These are phyloP conservation scores for Dovyalis caffra DNA, from an alignment of 345 rosid genomes.

Conservation along the genomic window DNA sequence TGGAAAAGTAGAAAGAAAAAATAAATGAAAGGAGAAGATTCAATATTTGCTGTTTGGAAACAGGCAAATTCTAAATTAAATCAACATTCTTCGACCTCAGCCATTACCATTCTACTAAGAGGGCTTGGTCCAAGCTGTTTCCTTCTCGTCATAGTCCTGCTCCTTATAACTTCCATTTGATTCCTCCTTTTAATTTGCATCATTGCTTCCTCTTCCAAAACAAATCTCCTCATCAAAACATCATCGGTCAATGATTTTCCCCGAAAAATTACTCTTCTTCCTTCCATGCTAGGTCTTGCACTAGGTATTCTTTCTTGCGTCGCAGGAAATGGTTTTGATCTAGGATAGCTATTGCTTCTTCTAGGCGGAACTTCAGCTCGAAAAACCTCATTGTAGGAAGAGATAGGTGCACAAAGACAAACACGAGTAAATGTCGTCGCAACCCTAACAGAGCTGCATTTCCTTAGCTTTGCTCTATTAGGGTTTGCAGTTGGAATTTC, in stretches of 20 bases:
- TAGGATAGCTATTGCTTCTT: constrained; percentile 84
- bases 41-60: constrained; percentile 9
- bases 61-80: not conserved
- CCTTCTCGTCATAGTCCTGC: constrained; percentile 54
- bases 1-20: not conserved
- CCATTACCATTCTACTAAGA: constrained; percentile 73
- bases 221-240: constrained; percentile 88
- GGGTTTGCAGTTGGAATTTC: constrained; percentile 19
- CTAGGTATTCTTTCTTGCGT: constrained; percentile 24
- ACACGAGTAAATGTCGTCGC: constrained; percentile 83
- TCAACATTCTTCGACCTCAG: constrained; percentile 31
- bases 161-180: constrained; percentile 81
- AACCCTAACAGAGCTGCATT: constrained; percentile 68
- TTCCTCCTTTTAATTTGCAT: constrained; percentile 76
- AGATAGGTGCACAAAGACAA: constrained; percentile 86
- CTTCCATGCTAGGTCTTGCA: constrained; percentile 55
- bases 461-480: constrained; percentile 47
- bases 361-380: constrained; percentile 73
- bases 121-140: constrained; percentile 92
- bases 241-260: constrained; percentile 90
- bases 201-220: constrained; percentile 90
- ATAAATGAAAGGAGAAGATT: constrained; percentile 1
- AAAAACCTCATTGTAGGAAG: constrained; percentile 84
- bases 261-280: constrained; percentile 65
- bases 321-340: constrained; percentile 47